Conservation (phyloP, 164 flowering plant species). For the Echeveria elegans region DNA sequence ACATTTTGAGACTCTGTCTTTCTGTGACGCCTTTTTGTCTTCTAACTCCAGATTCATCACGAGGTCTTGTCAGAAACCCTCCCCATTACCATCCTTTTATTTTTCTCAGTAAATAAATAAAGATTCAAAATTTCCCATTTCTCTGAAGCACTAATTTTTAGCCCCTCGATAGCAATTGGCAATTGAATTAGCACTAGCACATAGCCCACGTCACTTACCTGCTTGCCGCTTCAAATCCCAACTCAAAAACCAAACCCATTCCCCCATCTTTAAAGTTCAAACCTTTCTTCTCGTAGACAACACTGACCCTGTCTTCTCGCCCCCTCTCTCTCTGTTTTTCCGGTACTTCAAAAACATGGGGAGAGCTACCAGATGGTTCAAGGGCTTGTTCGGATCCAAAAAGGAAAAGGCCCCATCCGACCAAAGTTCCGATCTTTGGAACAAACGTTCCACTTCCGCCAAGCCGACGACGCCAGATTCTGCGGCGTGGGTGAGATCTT, state of each 20-base stretch:
- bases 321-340: not conserved
- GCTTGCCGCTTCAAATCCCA: constrained; percentile 5
- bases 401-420: constrained; percentile 16
- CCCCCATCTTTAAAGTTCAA: not conserved
- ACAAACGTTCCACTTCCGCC: constrained; percentile 8
- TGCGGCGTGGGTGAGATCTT: constrained; percentile 53
- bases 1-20: constrained; percentile 16
- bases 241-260: not conserved
- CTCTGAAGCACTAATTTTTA: too few species aligned
- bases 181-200: too few species aligned
- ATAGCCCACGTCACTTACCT: constrained; percentile 1
- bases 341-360: constrained; percentile 29
- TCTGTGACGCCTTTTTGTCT: constrained; percentile 1
- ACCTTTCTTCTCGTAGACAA: not conserved
- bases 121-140: not conserved
- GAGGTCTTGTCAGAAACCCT: not conserved
- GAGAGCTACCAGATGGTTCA: constrained; percentile 46
- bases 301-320: not conserved
- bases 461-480: constrained; percentile 29
- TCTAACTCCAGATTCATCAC: constrained; percentile 7
- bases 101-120: not conserved
- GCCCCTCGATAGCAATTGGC: too few species aligned
- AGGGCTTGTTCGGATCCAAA: constrained; percentile 46
- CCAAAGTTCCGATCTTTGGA: constrained; percentile 14
- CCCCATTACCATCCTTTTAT: not conserved